Evolutionary conservation across 164 flowering plant genomes (phyloP).

Genomic region (Warburgia ugandensis): DNA sequence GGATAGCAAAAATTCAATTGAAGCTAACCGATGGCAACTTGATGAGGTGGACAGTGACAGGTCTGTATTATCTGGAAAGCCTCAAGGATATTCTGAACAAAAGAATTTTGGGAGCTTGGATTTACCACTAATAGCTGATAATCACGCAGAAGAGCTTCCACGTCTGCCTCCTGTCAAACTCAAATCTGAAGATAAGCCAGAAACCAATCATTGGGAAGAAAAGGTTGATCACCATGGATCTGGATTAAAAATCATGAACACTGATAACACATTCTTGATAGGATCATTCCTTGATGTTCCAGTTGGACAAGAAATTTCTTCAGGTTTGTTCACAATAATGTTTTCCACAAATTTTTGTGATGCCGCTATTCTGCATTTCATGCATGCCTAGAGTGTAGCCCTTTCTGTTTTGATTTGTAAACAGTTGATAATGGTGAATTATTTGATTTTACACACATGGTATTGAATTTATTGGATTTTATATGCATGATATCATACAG

Average conservation of each 20-base stretch:
- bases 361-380: not conserved
- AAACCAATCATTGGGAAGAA: constrained; percentile 63
- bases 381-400: no score
- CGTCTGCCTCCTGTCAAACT: constrained; percentile 88
- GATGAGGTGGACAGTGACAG: constrained; percentile 62
- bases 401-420: not conserved
- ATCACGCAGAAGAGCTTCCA: constrained; percentile 74
- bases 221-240: constrained; percentile 62
- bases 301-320: constrained; percentile 80
- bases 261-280: constrained; percentile 53
- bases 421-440: no score
- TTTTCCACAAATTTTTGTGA: not conserved
- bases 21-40: constrained; percentile 53
- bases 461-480: no score
- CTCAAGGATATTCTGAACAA: constrained; percentile 39
- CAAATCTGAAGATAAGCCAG: constrained; percentile 75
- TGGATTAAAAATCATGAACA: constrained; percentile 31
- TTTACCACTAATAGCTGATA: constrained; percentile 34
- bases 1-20: constrained; percentile 12
- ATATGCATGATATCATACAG: no score
- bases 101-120: constrained; percentile 34
- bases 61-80: constrained; percentile 47
- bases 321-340: constrained; percentile 41
- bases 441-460: no score
- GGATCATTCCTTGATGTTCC: constrained; percentile 92